These are phyloP conservation scores for Linnemannia hyalina DNA, from an alignment of 192 early-diverging fungal genomes.

Conservation along the genomic window DNA sequence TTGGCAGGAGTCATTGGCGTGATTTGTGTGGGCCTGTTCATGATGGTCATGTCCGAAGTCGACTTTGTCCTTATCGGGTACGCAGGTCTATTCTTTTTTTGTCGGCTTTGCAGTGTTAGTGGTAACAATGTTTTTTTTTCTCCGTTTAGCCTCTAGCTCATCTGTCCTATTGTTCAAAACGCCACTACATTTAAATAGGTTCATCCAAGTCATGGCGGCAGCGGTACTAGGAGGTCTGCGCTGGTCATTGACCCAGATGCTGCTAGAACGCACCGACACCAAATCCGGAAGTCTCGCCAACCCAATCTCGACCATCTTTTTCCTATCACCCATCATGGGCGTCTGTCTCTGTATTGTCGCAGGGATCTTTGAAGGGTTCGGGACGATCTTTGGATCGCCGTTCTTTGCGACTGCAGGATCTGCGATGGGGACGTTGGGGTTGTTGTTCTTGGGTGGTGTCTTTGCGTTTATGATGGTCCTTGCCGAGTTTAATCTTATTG, in stretches of 20 bases:
- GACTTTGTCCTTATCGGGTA: conserved; percentile 85
- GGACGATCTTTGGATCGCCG: conserved; percentile 62
- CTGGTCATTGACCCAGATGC: conserved; percentile 90
- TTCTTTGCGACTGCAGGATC: conserved; percentile 62
- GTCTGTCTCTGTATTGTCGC: conserved; percentile 74
- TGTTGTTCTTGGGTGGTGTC: conserved; percentile 82
- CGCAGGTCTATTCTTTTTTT: not conserved
- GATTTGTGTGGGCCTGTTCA: conserved; percentile 84
- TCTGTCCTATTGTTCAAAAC: conserved; percentile 3
- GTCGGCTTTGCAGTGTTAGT: not conserved
- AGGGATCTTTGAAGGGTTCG: conserved; percentile 72
- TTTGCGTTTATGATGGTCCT: conserved; percentile 92
- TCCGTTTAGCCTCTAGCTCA: not conserved
- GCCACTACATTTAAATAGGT: conserved; percentile 42
- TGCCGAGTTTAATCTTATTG: conserved; percentile 88
- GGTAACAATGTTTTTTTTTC: not conserved
- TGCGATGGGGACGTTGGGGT: conserved; percentile 59
- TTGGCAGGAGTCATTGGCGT: conserved; percentile 81
- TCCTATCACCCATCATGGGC: conserved; percentile 86
- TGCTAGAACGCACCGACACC: conserved; percentile 69
- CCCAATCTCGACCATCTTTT: conserved; percentile 88
- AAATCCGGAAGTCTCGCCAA: conserved; percentile 86
- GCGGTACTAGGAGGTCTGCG: conserved; percentile 89
- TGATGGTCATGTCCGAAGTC: conserved; percentile 91
- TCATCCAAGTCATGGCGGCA: conserved; percentile 82